Evolutionary conservation across 2,329 filamentous ascomycete species (phyloP), one percentile per base, ranked within the genome.

Genomic region (Penicillium digitatum): DNA sequence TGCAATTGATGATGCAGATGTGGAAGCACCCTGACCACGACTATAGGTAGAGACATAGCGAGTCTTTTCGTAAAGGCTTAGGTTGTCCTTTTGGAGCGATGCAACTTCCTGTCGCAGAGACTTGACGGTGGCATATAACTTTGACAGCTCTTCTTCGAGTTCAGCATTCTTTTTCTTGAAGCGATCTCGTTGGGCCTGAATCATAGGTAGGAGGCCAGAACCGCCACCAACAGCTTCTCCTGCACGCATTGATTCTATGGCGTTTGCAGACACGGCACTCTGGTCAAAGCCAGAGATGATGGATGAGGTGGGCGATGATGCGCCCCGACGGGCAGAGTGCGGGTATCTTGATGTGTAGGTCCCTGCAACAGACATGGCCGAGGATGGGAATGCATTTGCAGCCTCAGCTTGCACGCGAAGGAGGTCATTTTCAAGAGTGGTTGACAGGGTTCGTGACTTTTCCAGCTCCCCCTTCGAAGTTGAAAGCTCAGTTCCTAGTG

Each of bases 211-310:
- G 61, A 99, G 96, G 12, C 92, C 90, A 0, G 89, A 89, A 2
- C 90, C 89, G 51, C 89, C 83, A 31, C 88, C 88, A 52, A 87
- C 81, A 9, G 86, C 79, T 59, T 86, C 83, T 44, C 90, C 88
- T 2, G 81, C 81, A 31, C 84, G 81, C 24, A 87, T 76, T 7
- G 82, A 76, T 37, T 86, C 83, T 62, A 87, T 76, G 14, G 78
- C 79, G 35, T 75, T 76, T 34, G 72, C 70, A 20, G 74, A 78
- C 45, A 75, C 71, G 39, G 78, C 78, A 40, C 84, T 81, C 22
- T 88, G 86, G 67, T 95, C 89, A 69, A 96, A 91, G n/a, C 94
- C 94, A 57, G 92, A 96, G 66, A 99, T 97, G 66, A 99, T 97
- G 20, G 93, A 97, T 4, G 93, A 97, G 1, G 94, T 97, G 0